phyloP scores from a whole-genome alignment of 164 flowering plant genomes.

The Nelumbo lutea region DNA sequence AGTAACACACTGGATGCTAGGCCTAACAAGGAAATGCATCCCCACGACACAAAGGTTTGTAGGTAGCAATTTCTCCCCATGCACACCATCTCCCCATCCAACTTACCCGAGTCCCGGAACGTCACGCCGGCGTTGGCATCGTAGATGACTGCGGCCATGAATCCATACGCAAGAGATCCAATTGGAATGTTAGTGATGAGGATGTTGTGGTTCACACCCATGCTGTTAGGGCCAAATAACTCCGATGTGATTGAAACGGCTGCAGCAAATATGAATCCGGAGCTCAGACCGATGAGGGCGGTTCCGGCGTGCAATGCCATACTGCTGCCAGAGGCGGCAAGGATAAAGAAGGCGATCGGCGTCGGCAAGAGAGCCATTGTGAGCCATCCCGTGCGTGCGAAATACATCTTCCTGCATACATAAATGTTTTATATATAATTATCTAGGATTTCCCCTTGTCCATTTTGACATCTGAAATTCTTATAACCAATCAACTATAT shows the following conservation, averaged over 20 bases:
- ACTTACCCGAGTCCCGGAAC: not conserved
- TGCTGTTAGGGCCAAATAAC: constrained; percentile 77
- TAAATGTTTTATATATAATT: not conserved
- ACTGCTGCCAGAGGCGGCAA: constrained; percentile 33
- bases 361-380: constrained; percentile 74
- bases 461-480: too few species aligned
- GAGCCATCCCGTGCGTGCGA: constrained; percentile 93
- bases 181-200: constrained; percentile 88
- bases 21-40: constrained; percentile 66
- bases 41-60: constrained; percentile 76
- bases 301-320: constrained; percentile 52
- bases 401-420: constrained; percentile 69
- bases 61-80: constrained; percentile 73
- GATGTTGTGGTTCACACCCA: constrained; percentile 93
- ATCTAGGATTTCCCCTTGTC: too few species aligned
- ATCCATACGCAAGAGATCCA: constrained; percentile 77
- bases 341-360: constrained; percentile 76
- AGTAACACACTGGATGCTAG: constrained; percentile 48
- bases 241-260: constrained; percentile 93
- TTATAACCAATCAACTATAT: too few species aligned
- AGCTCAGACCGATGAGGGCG: constrained; percentile 75
- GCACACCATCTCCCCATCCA: constrained; percentile 37
- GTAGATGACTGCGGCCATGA: constrained; percentile 73
- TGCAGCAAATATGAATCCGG: constrained; percentile 94
- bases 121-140: constrained; percentile 41